Conservation (phyloP, 2,329 filamentous ascomycete genomes). For the Colletotrichum salicis region DNA sequence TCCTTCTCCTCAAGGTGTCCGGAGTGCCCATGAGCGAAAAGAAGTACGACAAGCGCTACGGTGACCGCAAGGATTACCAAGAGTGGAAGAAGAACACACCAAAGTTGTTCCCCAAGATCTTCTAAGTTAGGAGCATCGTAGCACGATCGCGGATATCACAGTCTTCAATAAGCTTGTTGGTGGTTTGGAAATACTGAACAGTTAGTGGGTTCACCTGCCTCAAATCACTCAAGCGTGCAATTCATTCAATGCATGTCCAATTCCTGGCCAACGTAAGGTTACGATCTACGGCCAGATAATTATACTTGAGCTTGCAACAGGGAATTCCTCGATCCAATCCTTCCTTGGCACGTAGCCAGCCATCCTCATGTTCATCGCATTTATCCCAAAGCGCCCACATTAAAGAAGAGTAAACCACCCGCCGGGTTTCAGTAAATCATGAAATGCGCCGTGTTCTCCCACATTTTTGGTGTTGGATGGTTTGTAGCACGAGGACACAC, state of each 20-base stretch:
- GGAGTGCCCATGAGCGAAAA: conserved; percentile 74
- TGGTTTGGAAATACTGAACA: neutral
- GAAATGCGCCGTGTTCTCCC: conserved; percentile 1
- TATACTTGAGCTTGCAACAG: neutral
- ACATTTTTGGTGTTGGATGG: neutral
- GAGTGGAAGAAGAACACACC: conserved; percentile 75
- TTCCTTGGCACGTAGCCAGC: neutral
- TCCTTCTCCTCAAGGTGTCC: conserved; percentile 71
- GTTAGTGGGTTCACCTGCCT: neutral
- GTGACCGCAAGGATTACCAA: conserved; percentile 72
- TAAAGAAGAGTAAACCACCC: conserved; percentile 40
- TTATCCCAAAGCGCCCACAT: conserved; percentile 35
- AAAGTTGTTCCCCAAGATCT: conserved; percentile 71
- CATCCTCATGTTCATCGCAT: neutral
- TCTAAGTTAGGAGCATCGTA: conserved; percentile 33
- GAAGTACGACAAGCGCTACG: conserved; percentile 75
- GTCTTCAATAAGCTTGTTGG: neutral
- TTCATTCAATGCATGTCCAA: neutral
- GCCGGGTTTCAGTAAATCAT: conserved; percentile 10
- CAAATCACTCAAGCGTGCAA: neutral
- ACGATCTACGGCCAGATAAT: neutral
- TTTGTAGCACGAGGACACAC: conserved; percentile 1
- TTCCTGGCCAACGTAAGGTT: neutral
- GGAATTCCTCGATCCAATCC: neutral
- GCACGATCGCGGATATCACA: no score